Base-by-base conservation (phyloP, 768 basidiomycete genomes). In the Clavulina sp. region DNA sequence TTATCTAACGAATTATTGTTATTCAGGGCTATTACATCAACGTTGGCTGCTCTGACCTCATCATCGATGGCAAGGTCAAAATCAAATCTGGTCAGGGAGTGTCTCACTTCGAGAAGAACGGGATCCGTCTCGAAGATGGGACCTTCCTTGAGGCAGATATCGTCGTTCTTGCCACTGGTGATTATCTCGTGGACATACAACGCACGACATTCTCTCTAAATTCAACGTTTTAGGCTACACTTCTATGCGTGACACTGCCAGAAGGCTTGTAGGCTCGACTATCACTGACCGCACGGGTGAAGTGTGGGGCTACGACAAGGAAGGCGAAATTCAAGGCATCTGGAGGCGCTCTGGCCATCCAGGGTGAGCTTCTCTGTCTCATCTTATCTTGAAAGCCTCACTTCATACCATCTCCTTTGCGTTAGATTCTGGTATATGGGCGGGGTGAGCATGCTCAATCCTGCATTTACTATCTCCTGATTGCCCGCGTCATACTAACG, bases 31-130 rank as follows among this genome's bases (percentile, higher is more conserved):
- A 46, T 18, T 18, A 46, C 44, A 18, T 49, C 48, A 23, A 49
- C 31, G 29, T 31, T 49, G 48, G 48, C 9, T 49, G 48, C 29
- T 29, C 19, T 7, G 7, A 28, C 13, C 23, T 49, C 19, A 49
- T 49, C 31, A 49, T 49, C 31, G 48, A 49, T 31, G 31, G 48
- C 23, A 49, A 49, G 31, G 18, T 49, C 48, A 49, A 49, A 24
- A 31, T 46, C 43, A 46, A 46, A 23, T 23, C 9, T 7, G n/a
- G n/a, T n/a, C n/a, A n/a, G n/a, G n/a, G n/a, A n/a, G n/a, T n/a
- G n/a, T n/a, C n/a, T n/a, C 34, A 34, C 29, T 26, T 49, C 48
- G 48, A 32, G 7, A 23, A 32, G 6, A 19, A 19, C 29, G 28
- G 26, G 4, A 28, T 49, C 48, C 24, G 31, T 5, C 21, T 32